Evolutionary conservation across 179 eudicot genomes (phyloP), one percentile per base, ranked within the genome.

Genomic region (Vitellaria paradoxa): DNA sequence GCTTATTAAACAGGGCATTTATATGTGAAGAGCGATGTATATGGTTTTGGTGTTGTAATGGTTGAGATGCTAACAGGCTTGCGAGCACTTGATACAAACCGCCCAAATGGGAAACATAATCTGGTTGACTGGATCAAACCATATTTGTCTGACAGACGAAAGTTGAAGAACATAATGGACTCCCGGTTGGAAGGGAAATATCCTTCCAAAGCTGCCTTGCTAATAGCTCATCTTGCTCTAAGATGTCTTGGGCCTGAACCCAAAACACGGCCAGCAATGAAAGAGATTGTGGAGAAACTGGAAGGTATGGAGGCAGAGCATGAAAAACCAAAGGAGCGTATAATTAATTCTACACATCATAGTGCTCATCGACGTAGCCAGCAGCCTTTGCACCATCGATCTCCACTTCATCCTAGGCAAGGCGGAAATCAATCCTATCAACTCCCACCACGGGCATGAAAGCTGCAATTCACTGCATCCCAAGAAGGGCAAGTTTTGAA

Each of bases 21-120:
- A 75, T 93, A 93, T 76, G 85, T 93, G 56, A 93, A 93, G 88
- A 91, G 98, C 40, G 98, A 93, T n/a, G 97, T 93, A 8, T 93
- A 93, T 52, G 90, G 94, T 65, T 91, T 90, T 53, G 98, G 98
- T 6, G 89, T 93, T 5, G 94, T 91, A 11, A 59, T 78, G 76
- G 64, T 72, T 10, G 76, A 78, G 65, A 78, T 72, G 81, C 71
- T 76, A 52, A 23, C 81, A 63, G 76, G 76, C 14, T 66, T 40
- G 53, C 71, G 71, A 1, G 81, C 76, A 37, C 82, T 88, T 3
- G 98, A 93, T 77, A 17, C 70, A 46, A 86, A 40, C 73, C 97
- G 98, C 10, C 92, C 94, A 4, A 75, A 67, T 37, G 89, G 86
- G 46, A 85, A 80, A 65, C 26, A 52, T 24, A 52, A 72, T 47